Evolutionary conservation across 2,329 filamentous ascomycete species (phyloP), one percentile per base, ranked within the genome.

Genomic region (Paraphaeosphaeria sporulosa): DNA sequence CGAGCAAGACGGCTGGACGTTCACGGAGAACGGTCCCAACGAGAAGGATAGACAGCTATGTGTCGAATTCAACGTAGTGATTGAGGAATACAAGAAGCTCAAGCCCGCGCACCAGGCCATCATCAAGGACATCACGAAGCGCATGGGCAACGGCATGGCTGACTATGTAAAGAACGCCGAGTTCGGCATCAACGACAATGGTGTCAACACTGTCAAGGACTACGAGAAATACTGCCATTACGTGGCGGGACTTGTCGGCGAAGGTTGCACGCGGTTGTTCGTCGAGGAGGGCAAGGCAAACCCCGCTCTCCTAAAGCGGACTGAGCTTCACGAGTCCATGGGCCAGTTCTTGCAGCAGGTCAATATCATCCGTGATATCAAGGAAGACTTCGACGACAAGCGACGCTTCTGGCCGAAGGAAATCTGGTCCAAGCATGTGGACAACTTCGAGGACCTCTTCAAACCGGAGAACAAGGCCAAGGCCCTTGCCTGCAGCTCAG

Each of bases 81-180:
- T 97, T 66, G 83, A 86, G 59, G 94, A 99, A 84, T 92, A 94
- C 79, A 92, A 91, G 83, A 90, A 91, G 80, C 84, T 97, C 79
- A 96, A 97, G 83, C 87, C 89, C 51, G 87, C 86, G 58, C 98
- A 99, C 81, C 87, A 86, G 78, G 86, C 84, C 7, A 94, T 98
- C 74, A 95, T 99, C 80, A 90, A 90, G 79, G 94, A 98, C 71
- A 97, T 98, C 74, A 93, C 93, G 34, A 83, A 89, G 73, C 91
- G 93, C 81, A 99, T 99, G 95, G 94, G 94, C 65, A 94, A 98
- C 73, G 95, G 95, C 68, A 99, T 99, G 95, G 95, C 95, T 30
- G 94, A 99, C 80, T 99, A 96, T 77, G 91, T 87, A 43, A 84
- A 91, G 68, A 95, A 96, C 71, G 89, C 92, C 15, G 92, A 95